These are phyloP conservation scores for Neopestalotiopsis sp. DNA, from an alignment of 2,329 filamentous ascomycete genomes.

Conservation along the genomic window DNA sequence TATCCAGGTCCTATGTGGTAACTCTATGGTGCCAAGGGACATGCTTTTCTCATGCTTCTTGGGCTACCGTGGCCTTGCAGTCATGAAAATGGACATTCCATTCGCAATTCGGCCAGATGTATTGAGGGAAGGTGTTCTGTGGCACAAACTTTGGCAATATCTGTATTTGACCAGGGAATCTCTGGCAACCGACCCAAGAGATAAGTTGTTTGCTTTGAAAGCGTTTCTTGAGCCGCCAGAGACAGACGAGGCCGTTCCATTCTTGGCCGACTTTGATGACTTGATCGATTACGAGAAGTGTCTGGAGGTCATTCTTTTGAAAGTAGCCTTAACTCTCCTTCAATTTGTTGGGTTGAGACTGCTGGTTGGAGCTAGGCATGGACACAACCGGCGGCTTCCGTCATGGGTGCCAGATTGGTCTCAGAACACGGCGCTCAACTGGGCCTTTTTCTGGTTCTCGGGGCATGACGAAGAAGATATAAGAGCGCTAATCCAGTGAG, in stretches of 20 bases:
- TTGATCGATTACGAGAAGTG: constrained; percentile 5
- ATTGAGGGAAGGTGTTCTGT: neutral
- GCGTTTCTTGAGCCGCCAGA: neutral
- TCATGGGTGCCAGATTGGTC: constrained; percentile 10
- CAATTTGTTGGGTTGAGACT: neutral
- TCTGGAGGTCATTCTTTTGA: neutral
- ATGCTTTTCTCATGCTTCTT: neutral
- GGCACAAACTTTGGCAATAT: neutral
- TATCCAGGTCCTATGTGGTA: neutral
- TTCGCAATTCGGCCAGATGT: neutral
- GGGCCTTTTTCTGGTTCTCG: neutral
- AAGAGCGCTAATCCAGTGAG: neutral
- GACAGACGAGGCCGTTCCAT: neutral
- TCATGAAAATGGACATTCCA: neutral
- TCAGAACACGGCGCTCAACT: neutral
- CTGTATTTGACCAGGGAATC: neutral
- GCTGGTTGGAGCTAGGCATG: neutral
- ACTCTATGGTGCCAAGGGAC: neutral
- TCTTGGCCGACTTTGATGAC: neutral
- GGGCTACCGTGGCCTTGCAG: neutral
- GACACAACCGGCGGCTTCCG: neutral
- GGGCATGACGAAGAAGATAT: no score
- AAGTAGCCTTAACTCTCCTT: neutral
- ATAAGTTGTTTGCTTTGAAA: neutral
- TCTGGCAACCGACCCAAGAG: neutral